phyloP scores from a whole-genome alignment of 139 green algal genomes.

The Astrephomene gubernaculifera region DNA sequence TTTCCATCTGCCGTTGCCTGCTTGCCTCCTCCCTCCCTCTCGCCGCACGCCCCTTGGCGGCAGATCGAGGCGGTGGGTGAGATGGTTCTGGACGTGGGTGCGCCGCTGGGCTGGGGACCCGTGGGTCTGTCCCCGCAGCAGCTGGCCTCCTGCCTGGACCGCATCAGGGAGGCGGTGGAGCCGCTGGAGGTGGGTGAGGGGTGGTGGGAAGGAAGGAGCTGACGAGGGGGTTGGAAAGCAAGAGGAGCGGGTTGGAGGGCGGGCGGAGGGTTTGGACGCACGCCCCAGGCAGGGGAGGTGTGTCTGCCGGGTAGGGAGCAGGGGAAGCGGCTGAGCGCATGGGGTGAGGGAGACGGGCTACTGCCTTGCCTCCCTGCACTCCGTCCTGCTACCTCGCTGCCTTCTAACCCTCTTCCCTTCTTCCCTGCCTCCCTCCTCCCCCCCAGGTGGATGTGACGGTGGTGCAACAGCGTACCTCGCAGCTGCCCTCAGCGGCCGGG shows the following conservation, averaged over 20 bases:
- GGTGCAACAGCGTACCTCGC: constrained; percentile 2
- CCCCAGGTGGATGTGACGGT: constrained; percentile 1
- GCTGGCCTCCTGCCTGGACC: constrained; percentile 63
- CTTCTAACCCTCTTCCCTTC: not conserved
- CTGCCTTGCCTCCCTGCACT: too few relatives aligned
- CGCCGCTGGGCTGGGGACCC: constrained; percentile 73
- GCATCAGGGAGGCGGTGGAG: constrained; percentile 40
- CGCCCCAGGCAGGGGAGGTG: not conserved
- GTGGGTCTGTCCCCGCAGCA: constrained; percentile 56
- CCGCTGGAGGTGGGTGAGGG: constrained; percentile 24
- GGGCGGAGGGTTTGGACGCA: not conserved
- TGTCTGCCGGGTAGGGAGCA: not conserved
- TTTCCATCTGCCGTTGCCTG: too few relatives aligned
- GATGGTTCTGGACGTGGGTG: constrained; percentile 77
- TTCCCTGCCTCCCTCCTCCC: not conserved
- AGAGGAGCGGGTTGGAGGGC: not conserved
- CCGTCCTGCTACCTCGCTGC: not conserved
- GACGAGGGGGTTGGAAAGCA: too few relatives aligned
- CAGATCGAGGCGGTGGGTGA: constrained; percentile 81
- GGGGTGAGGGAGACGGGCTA: not conserved
- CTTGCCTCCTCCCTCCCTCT: too few relatives aligned
- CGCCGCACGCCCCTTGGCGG: too few relatives aligned
- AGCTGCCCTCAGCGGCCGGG: constrained; percentile 6
- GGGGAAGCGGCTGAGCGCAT: too few relatives aligned
- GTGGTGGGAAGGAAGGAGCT: too few relatives aligned